Evolutionary conservation across 1,284 basidiomycete species (phyloP).

Genomic region (Microbotryomycetes sp.): DNA sequence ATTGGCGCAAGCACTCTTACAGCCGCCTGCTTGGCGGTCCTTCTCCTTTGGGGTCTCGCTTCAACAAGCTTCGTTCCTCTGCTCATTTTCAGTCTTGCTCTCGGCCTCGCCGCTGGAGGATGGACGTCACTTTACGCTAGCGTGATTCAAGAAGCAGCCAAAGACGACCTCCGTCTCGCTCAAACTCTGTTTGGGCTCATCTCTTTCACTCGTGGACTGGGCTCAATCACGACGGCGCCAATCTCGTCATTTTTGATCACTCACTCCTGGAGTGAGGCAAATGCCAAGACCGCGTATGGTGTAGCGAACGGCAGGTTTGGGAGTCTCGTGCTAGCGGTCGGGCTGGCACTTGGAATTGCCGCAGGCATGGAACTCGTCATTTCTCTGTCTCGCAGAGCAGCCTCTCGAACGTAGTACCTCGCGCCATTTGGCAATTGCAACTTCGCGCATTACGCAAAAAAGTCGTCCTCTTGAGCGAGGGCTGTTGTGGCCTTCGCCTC

Average conservation of each 20-base stretch:
- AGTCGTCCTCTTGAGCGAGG: neutral
- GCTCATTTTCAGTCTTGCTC: slow-evolving; percentile 40
- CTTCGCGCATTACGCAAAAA: slow-evolving; percentile 2
- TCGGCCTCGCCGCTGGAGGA: slow-evolving; percentile 43
- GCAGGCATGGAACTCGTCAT: slow-evolving; percentile 8
- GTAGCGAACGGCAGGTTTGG: slow-evolving; percentile 9
- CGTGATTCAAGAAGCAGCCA: slow-evolving; percentile 39
- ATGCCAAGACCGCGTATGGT: slow-evolving; percentile 6
- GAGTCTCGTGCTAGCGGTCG: slow-evolving; percentile 9
- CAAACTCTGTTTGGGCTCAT: slow-evolving; percentile 44
- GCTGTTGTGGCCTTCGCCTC: neutral
- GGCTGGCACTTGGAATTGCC: slow-evolving; percentile 1
- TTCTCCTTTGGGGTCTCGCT: slow-evolving; percentile 44
- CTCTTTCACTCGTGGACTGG: slow-evolving; percentile 43
- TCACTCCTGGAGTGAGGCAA: slow-evolving; percentile 1
- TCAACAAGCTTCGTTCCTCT: slow-evolving; percentile 41
- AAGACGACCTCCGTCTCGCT: slow-evolving; percentile 41
- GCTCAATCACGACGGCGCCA: slow-evolving; percentile 46
- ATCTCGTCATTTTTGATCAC: slow-evolving; percentile 41
- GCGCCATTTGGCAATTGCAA: too few species aligned
- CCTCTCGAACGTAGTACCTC: neutral
- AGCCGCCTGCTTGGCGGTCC: slow-evolving; percentile 39
- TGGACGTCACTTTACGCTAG: slow-evolving; percentile 43
- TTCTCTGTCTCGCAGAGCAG: neutral
- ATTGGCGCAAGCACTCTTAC: slow-evolving; percentile 39